phyloP scores from a whole-genome alignment of 2,329 filamentous ascomycete species.

The Torrubiella hemipterigena region DNA sequence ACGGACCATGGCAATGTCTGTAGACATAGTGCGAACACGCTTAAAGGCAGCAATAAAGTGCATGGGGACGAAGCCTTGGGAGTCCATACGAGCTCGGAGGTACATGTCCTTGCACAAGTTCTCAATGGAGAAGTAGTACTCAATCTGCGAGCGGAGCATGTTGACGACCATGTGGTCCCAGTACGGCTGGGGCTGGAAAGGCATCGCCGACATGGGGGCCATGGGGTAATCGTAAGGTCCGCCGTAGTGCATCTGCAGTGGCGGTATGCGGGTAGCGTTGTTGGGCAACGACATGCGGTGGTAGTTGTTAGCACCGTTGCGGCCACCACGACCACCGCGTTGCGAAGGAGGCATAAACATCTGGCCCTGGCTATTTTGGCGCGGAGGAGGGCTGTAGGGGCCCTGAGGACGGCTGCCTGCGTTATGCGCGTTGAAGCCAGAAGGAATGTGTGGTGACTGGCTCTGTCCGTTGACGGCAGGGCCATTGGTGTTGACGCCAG shows the following conservation, averaged over 20 bases:
- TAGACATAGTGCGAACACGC: constrained; percentile 38
- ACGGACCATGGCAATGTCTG: constrained; percentile 62
- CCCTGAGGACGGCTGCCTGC: constrained; percentile 19
- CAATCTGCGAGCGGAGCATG: constrained; percentile 43
- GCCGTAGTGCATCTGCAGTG: constrained; percentile 23
- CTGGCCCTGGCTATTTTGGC: constrained; percentile 25
- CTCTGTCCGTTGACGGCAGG: constrained; percentile 10
- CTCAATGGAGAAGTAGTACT: constrained; percentile 96
- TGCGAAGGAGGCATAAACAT: constrained; percentile 20
- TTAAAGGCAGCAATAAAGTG: constrained; percentile 76
- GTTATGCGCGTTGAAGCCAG: constrained; percentile 2
- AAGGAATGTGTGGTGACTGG: constrained; percentile 3
- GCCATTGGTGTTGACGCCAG: constrained; percentile 22
- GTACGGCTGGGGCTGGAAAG: constrained; percentile 31
- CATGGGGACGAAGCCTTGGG: constrained; percentile 80
- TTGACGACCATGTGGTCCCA: constrained; percentile 35
- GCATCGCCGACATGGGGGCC: constrained; percentile 23
- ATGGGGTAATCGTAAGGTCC: constrained; percentile 26
- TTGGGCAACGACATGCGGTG: constrained; percentile 28
- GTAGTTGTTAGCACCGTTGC: constrained; percentile 20
- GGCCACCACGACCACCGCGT: constrained; percentile 16
- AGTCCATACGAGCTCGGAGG: constrained; percentile 85
- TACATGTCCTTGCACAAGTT: constrained; percentile 91
- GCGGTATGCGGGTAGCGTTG: constrained; percentile 20
- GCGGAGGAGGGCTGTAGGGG: constrained; percentile 31